Conservation (phyloP, 345 rosid genomes). For the Iberis pinnata region DNA sequence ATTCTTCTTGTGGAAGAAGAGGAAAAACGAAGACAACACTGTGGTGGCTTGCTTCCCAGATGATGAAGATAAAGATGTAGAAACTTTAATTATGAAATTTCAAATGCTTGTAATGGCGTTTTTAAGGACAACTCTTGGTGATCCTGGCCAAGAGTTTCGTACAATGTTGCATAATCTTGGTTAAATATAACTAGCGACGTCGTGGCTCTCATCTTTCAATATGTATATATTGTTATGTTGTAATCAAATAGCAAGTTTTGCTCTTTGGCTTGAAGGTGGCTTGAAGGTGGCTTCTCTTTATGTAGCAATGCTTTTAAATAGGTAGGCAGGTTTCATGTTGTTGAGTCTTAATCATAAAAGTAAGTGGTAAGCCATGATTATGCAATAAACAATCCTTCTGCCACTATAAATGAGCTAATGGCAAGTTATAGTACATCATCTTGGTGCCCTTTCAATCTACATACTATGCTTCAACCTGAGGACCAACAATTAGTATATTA, state of each 20-base stretch:
- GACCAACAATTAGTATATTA: no score
- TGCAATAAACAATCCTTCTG: no score
- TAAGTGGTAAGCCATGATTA: conserved; percentile 19
- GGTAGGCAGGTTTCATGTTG: conserved; percentile 24
- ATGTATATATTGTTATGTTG: neutral
- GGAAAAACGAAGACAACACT: conserved; percentile 25
- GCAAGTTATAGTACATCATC: no score
- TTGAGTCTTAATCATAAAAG: neutral
- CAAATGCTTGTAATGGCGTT: conserved; percentile 20
- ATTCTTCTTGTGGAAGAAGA: conserved; percentile 25
- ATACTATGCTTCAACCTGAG: no score
- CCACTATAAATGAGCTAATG: no score
- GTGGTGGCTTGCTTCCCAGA: conserved; percentile 9
- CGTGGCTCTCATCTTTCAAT: conserved; percentile 25
- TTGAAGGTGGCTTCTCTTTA: conserved; percentile 14
- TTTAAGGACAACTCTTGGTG: conserved; percentile 20
- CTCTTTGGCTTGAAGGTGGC: conserved; percentile 9
- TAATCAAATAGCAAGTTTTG: neutral
- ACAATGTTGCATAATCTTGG: conserved; percentile 14
- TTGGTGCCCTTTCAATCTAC: no score
- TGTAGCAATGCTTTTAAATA: conserved; percentile 6
- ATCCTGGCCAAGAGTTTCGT: conserved; percentile 18
- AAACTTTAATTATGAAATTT: conserved; percentile 15
- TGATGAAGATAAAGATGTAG: neutral
- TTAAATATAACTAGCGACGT: conserved; percentile 14